Conservation (phyloP, 2,329 filamentous ascomycete genomes). For the Colletotrichum agaves region DNA sequence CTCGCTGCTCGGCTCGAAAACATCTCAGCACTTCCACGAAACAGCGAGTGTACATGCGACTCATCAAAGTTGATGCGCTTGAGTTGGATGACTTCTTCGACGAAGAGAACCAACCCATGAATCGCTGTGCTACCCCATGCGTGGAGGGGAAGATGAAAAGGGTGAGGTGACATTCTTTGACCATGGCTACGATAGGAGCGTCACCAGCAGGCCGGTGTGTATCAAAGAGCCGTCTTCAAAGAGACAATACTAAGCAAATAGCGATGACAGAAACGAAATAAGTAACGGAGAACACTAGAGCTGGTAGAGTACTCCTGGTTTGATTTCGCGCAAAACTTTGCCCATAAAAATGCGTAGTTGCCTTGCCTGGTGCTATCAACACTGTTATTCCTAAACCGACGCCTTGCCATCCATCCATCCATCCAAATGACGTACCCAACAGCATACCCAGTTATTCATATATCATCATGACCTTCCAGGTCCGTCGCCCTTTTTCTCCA, state of each 20-base stretch:
- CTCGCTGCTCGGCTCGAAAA: too few relatives aligned
- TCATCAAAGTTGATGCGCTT: neutral
- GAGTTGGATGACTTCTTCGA: slow-evolving; percentile 9
- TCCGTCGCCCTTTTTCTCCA: slow-evolving; percentile 31
- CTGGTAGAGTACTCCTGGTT: too few relatives aligned
- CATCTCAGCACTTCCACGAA: neutral
- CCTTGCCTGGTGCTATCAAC: neutral
- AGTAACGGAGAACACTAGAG: too few relatives aligned
- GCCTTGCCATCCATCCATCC: neutral
- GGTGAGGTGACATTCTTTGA: slow-evolving; percentile 37
- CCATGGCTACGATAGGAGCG: neutral
- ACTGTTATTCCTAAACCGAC: neutral
- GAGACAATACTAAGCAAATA: too few relatives aligned
- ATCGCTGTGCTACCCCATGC: slow-evolving; percentile 38
- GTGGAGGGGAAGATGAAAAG: slow-evolving; percentile 17
- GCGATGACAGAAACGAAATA: too few relatives aligned
- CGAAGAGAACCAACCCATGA: too few relatives aligned
- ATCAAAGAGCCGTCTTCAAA: too few relatives aligned
- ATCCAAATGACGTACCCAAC: too few relatives aligned
- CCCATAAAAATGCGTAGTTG: neutral
- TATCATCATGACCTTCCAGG: slow-evolving; percentile 1
- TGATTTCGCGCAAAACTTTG: too few relatives aligned
- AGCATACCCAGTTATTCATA: neutral
- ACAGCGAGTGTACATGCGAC: neutral
- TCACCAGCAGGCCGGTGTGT: too few relatives aligned